These are phyloP conservation scores for Pythium apleroticum DNA, from an alignment of 352 stramenopile genomes.

Conservation along the genomic window DNA sequence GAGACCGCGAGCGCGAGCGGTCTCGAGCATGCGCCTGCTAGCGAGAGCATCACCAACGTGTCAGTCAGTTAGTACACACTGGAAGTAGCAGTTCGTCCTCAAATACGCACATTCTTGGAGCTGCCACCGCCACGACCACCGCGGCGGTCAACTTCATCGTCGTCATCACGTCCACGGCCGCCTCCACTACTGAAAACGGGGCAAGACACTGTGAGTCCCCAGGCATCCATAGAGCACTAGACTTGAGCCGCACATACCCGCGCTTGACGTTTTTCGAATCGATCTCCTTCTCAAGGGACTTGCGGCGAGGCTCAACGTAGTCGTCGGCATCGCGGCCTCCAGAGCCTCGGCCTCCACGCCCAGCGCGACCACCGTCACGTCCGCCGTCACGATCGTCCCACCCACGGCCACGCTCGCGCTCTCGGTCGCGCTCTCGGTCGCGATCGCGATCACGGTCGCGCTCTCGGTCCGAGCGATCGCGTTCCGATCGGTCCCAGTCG, in stretches of 20 bases:
- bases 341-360: constrained; percentile 16
- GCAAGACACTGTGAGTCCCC: too few species aligned
- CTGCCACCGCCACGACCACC: constrained; percentile 36
- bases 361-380: constrained; percentile 4
- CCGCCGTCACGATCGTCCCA: constrained; percentile 24
- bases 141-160: constrained; percentile 49
- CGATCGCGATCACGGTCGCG: constrained; percentile 22
- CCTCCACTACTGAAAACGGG: not conserved
- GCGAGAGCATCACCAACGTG: not conserved
- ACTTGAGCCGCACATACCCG: constrained; percentile 23
- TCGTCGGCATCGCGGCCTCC: constrained; percentile 34
- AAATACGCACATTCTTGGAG: constrained; percentile 44
- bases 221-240: too few species aligned
- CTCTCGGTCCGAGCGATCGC: constrained; percentile 26
- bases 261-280: constrained; percentile 42
- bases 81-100: too few species aligned
- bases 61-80: not conserved
- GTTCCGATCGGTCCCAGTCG: constrained; percentile 34
- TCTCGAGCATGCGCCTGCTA: constrained; percentile 37
- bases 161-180: constrained; percentile 46
- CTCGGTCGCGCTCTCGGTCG: constrained; percentile 8
- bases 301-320: constrained; percentile 31
- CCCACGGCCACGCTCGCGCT: constrained; percentile 9
- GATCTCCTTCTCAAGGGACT: constrained; percentile 39
- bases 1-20: constrained; percentile 50